Conservation (phyloP, 768 basidiomycete species). For the Termitomyces sp. region DNA sequence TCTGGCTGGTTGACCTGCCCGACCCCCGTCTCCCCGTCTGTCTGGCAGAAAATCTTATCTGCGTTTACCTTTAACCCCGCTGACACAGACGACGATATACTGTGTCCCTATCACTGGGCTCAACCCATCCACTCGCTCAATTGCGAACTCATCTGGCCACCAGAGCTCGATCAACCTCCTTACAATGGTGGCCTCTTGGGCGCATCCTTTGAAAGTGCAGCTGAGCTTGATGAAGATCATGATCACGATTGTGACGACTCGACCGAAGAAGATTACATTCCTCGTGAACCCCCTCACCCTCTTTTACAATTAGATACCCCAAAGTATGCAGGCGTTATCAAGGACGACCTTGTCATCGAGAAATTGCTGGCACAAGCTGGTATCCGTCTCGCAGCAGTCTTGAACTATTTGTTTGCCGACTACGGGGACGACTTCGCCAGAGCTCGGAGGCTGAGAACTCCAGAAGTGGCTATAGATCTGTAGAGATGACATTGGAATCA, state of each 20-base stretch:
- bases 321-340: conserved; percentile 68
- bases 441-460: background rate
- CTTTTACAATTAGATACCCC: conserved; percentile 79
- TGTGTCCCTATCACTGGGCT: conserved; percentile 83
- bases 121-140: conserved; percentile 69
- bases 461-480: background rate
- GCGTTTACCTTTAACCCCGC: conserved; percentile 9
- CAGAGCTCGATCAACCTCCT: conserved; percentile 51
- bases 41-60: conserved; percentile 26
- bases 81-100: conserved; percentile 44
- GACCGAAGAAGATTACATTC: conserved; percentile 1
- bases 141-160: conserved; percentile 80
- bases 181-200: conserved; percentile 19
- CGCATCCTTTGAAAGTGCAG: background rate
- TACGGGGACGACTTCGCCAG: conserved; percentile 8
- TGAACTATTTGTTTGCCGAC: conserved; percentile 70
- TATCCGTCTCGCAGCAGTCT: conserved; percentile 72
- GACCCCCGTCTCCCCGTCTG: conserved; percentile 1
- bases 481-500: background rate
- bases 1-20: conserved; percentile 62
- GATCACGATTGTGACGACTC: conserved; percentile 11
- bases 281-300: conserved; percentile 8
- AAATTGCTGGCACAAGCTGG: conserved; percentile 80
- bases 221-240: conserved; percentile 8
- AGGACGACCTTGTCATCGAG: conserved; percentile 67